Percentiles rank a stretch among this genome's conserved stretches.
phyloP scores from a whole-genome alignment of 2,329 filamentous ascomycete species.

The Cadophora gregata region DNA sequence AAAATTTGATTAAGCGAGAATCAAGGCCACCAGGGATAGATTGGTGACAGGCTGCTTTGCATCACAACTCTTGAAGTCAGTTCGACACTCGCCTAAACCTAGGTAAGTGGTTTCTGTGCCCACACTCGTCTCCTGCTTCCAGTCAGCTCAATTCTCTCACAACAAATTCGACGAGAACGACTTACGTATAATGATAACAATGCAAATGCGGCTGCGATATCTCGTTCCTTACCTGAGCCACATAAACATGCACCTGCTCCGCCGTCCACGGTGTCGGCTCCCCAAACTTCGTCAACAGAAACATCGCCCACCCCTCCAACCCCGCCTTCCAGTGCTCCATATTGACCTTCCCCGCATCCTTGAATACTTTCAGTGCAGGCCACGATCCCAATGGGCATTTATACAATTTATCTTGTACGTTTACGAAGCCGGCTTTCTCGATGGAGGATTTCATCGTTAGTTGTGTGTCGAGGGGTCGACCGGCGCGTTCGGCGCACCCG shows the following conservation, averaged over 20 bases:
- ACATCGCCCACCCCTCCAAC: slow-evolving; percentile 25
- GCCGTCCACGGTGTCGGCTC: slow-evolving; percentile 12
- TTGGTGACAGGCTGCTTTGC: too few species aligned
- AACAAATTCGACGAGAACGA: background rate
- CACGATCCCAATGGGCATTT: background rate
- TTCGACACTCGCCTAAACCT: too few species aligned
- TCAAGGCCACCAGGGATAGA: too few species aligned
- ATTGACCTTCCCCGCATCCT: slow-evolving; percentile 1
- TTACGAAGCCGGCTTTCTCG: slow-evolving; percentile 4
- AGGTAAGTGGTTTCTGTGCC: background rate
- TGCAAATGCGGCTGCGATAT: slow-evolving; percentile 19
- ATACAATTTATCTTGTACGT: slow-evolving; percentile 12
- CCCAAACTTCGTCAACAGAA: slow-evolving; percentile 32
- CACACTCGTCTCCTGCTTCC: slow-evolving; percentile 1
- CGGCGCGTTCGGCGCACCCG: slow-evolving; percentile 4
- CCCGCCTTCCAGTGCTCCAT: slow-evolving; percentile 35
- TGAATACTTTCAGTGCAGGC: background rate
- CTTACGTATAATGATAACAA: slow-evolving; percentile 14
- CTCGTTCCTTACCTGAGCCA: slow-evolving; percentile 24
- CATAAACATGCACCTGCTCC: slow-evolving; percentile 19
- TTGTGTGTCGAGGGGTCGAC: slow-evolving; percentile 6
- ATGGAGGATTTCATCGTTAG: slow-evolving; percentile 8
- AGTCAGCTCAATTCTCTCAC: background rate
- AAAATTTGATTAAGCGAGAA: too few species aligned
- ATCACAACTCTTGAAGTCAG: too few species aligned